A percentile compares a stretch with the other conserved stretches of the same genome.
Evolutionary conservation across 2,329 filamentous ascomycete species (phyloP).

Genomic region (Thelonectria blattea): DNA sequence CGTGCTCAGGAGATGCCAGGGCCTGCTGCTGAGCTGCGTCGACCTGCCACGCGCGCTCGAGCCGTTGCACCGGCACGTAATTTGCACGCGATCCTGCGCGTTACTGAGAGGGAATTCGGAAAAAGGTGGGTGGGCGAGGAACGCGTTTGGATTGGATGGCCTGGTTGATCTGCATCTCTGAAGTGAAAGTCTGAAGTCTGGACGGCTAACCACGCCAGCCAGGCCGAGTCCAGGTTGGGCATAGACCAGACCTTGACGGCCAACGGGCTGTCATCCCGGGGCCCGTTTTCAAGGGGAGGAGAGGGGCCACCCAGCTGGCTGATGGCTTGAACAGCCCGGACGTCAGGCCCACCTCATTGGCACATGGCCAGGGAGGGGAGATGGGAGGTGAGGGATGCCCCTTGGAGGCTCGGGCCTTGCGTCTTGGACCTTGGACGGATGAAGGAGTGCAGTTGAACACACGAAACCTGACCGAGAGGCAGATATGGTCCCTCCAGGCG

Average conservation of each 20-base stretch:
- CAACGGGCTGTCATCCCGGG: constrained; percentile 37
- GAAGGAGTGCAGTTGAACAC: not conserved
- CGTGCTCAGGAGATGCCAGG: not conserved
- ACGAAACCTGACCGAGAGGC: not conserved
- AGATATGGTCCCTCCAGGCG: too few relatives aligned
- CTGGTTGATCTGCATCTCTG: constrained; percentile 29
- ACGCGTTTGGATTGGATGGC: constrained; percentile 25
- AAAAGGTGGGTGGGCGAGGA: constrained; percentile 20
- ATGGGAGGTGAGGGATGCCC: constrained; percentile 12
- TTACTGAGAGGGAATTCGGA: constrained; percentile 13
- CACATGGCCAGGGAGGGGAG: constrained; percentile 16
- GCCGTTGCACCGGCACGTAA: constrained; percentile 10
- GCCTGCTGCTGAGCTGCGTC: not conserved
- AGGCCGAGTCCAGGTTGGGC: constrained; percentile 21
- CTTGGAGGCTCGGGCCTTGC: not conserved
- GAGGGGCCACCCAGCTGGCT: constrained; percentile 19
- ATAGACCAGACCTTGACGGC: constrained; percentile 21
- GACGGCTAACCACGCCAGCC: constrained; percentile 8
- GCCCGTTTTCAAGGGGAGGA: constrained; percentile 26
- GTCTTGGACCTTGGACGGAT: not conserved
- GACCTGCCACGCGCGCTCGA: constrained; percentile 2
- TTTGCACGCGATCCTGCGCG: constrained; percentile 14
- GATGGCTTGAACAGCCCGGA: constrained; percentile 20
- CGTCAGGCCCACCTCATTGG: constrained; percentile 21
- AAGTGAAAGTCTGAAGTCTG: constrained; percentile 4